Evolutionary conservation across 1,284 basidiomycete species (phyloP).

Genomic region (Pulveroboletus sp.): DNA sequence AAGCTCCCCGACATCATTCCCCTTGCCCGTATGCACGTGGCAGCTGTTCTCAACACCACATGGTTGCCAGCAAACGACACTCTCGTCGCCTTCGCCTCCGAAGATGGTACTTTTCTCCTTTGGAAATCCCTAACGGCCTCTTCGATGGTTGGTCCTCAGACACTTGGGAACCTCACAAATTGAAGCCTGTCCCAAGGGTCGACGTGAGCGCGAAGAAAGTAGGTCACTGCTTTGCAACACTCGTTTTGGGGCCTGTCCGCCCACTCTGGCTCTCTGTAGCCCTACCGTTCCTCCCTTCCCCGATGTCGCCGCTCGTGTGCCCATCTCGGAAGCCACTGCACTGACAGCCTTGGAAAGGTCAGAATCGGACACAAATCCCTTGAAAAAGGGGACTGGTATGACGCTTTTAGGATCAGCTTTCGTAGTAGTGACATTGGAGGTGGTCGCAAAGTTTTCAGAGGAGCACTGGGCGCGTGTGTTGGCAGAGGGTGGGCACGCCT

Average conservation of each 20-base stretch:
- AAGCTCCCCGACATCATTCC: constrained; percentile 94
- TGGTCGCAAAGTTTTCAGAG: constrained; percentile 24
- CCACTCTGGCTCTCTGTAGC: too few relatives aligned
- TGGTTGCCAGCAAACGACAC: constrained; percentile 95
- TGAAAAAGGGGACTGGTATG: constrained; percentile 7
- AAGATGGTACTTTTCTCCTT: constrained; percentile 91
- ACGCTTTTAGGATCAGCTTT: constrained; percentile 45
- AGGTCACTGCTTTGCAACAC: too few relatives aligned
- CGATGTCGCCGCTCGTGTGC: too few relatives aligned
- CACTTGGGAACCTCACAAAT: constrained; percentile 77
- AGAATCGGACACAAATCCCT: constrained; percentile 56
- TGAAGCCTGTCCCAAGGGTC: constrained; percentile 77
- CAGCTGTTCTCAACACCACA: constrained; percentile 90
- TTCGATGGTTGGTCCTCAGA: constrained; percentile 91
- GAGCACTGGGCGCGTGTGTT: constrained; percentile 23
- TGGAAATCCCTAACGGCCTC: constrained; percentile 72
- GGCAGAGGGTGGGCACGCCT: constrained; percentile 37
- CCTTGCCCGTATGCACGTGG: constrained; percentile 83
- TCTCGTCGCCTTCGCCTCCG: constrained; percentile 86
- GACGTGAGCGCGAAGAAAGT: constrained; percentile 81
- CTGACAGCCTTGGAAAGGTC: too few relatives aligned
- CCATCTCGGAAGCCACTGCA: too few relatives aligned
- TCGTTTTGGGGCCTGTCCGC: too few relatives aligned
- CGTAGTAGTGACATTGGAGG: constrained; percentile 43
- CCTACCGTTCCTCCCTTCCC: too few relatives aligned